Evolutionary conservation across 495 filamentous ascomycete genomes (phyloP), one percentile per base, ranked within the genome.

Genomic region (Aspergillus olivimuriae): DNA sequence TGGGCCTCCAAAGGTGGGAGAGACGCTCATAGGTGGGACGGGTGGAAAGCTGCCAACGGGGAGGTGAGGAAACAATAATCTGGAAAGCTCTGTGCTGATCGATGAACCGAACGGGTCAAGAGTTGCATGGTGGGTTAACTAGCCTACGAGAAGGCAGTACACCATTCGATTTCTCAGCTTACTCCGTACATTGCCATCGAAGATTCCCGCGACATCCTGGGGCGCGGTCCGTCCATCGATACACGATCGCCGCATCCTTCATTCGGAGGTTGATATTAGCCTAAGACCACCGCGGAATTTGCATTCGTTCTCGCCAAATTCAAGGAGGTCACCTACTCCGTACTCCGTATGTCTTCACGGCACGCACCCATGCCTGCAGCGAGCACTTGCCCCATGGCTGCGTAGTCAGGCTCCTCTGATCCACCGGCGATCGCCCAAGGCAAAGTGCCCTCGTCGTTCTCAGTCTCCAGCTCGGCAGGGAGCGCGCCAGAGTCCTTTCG

Each of bases 401-500:
- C n/a, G n/a, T n/a, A n/a, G n/a, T n/a, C n/a, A n/a, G 44, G 39
- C 18, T 39, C 46, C 45, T 31, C 31, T 45, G 48, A 46, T 51
- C 48, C 48, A 51, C 48, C 33, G 24, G 14, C 19, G 43, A 51
- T 51, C 42, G 48, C 43, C 48, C 44, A 50, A 41, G 41, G 24
- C 43, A 39, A 39, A 43, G 34, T 5, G 34, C 17, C 34, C 16
- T n/a, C 14, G 32, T 4, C 34, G 34, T 3, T 17, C 14, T 10
- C 14, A 33, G 34, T 22, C 33, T 4, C 6, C 22, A 33, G 31
- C 31, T 23, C 9, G 28, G 4, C 16, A 8, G 47, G 46, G 51
- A 51, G 43, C 46, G 48, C 48, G 49, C 47, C 41, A 46, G 38
- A 38, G 38, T 19, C 44, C 46, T 52, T 46, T 37, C 24, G 42